These are phyloP conservation scores for Exophiala bonariae DNA, from an alignment of 2,329 filamentous ascomycete species.

Conservation along the genomic window DNA sequence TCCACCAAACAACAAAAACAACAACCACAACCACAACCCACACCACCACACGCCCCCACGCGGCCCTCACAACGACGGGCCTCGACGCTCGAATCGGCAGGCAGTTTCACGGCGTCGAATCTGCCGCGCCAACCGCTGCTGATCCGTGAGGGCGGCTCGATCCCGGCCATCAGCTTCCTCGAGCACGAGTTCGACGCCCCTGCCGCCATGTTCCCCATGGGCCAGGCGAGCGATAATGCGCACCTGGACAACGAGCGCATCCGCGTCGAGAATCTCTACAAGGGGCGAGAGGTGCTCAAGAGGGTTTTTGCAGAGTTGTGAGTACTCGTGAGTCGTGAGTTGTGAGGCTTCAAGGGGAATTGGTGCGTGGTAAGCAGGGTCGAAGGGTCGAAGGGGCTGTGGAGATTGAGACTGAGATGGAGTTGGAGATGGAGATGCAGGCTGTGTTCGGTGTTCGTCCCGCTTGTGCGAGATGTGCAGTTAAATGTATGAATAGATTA, in stretches of 20 bases:
- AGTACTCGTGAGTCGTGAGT: constrained; percentile 4
- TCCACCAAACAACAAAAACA: constrained; percentile 13
- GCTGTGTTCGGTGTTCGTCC: too few relatives aligned
- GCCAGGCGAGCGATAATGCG: constrained; percentile 88
- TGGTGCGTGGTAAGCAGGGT: too few relatives aligned
- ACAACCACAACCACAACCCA: constrained; percentile 12
- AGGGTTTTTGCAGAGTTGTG: constrained; percentile 64
- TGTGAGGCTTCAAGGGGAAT: too few relatives aligned
- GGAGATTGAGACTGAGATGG: too few relatives aligned
- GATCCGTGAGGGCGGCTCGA: constrained; percentile 92
- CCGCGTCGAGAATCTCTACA: constrained; percentile 80
- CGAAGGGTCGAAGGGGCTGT: too few relatives aligned
- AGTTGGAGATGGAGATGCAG: too few relatives aligned
- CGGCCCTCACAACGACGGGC: constrained; percentile 30
- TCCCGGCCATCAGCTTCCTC: constrained; percentile 86
- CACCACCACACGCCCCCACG: constrained; percentile 8
- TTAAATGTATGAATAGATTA: too few relatives aligned
- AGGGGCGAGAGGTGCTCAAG: constrained; percentile 88
- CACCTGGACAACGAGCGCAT: constrained; percentile 96
- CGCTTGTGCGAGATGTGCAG: too few relatives aligned
- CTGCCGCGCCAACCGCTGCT: constrained; percentile 56
- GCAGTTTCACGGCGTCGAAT: constrained; percentile 23
- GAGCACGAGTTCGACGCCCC: constrained; percentile 27
- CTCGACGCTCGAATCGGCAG: constrained; percentile 37
- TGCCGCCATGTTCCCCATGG: constrained; percentile 69